Percentiles rank a stretch among this genome's conserved stretches.
Evolutionary conservation across 306 rosid genomes (phyloP).

Genomic region (Acacia crassicarpa): DNA sequence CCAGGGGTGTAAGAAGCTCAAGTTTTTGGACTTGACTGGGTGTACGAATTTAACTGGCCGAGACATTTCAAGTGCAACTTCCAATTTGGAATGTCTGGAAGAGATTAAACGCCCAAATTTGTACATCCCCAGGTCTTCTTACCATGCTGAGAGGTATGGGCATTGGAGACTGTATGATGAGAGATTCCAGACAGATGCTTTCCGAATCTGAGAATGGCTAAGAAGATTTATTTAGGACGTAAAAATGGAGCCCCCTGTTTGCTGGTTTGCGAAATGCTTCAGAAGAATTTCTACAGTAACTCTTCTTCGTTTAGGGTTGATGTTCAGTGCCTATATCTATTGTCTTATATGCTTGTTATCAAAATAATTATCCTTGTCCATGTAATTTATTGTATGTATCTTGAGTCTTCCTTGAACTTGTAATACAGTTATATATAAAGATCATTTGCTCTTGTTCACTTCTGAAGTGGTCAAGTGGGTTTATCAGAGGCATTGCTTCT

Average conservation of each 20-base stretch:
- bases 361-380: not conserved
- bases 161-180: slow-evolving; percentile 89
- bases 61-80: slow-evolving; percentile 60
- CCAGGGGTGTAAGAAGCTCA: slow-evolving; percentile 68
- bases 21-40: slow-evolving; percentile 80
- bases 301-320: not conserved
- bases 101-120: slow-evolving; percentile 56
- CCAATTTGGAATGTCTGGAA: slow-evolving; percentile 50
- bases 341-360: slow-evolving; percentile 12
- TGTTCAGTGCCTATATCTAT: not conserved
- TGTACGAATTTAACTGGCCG: slow-evolving; percentile 73
- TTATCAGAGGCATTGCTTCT: not conserved
- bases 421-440: not conserved
- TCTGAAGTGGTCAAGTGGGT: not conserved
- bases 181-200: slow-evolving; percentile 87
- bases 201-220: slow-evolving; percentile 51
- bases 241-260: slow-evolving; percentile 12
- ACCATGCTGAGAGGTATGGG: slow-evolving; percentile 58
- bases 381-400: slow-evolving; percentile 9
- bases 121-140: slow-evolving; percentile 50
- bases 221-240: slow-evolving; percentile 14
- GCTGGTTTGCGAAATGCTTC: slow-evolving; percentile 23
- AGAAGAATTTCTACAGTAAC: slow-evolving; percentile 2
- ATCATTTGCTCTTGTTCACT: not conserved
- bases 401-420: not conserved